Evolutionary conservation across 148 eudicot genomes (phyloP), one percentile per base, ranked within the genome.

Genomic region (Amaranthus hypochondriacus): DNA sequence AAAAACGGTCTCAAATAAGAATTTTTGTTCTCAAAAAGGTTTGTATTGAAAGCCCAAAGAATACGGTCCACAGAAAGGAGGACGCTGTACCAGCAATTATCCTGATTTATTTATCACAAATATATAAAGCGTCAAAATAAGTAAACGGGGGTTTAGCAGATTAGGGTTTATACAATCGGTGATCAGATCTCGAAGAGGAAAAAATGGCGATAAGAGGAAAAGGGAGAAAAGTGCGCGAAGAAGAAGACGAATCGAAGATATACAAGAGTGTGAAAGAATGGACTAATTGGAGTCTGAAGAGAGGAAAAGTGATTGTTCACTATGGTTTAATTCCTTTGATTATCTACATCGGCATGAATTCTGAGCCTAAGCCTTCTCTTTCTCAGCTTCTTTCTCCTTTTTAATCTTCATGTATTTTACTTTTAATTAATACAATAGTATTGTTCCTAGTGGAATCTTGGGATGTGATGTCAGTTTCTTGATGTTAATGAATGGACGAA

Each of bases 351-450:
- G 96, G 93, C 73, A 91, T 91, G 96, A 87, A 86, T 62, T 83
- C 96, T 50, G 91, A 91, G 5, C 96, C 96, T 74, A 89, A 89
- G 70, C 96, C 96, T 8, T 75, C 92, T 5, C 67, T 85, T 21
- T 86, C 88, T 18, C 96, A 91, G 77, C 96, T 91, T 75, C 87
- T 91, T 59, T 80, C 86, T 80, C 93, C 96, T 1, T 82, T 88
- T 70, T 90, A 77, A 85, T 67, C 13, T 3, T 12, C 8, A 3
- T 28, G 2, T 59, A 47, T 13, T 48, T 1, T 11, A 11, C 48
- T 48, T 5, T 0, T 47, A 47, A 13, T n/a, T 65, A 6, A 6
- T 63, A 63, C 46, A 0, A 2, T 63, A 5, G 2, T 63, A 44
- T 44, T 63, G 12, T 15, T 5, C 7, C 6, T 42, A 12, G 2